phyloP scores from a whole-genome alignment of 1,284 basidiomycete genomes.

The Apiotrichum mycotoxinovorans region DNA sequence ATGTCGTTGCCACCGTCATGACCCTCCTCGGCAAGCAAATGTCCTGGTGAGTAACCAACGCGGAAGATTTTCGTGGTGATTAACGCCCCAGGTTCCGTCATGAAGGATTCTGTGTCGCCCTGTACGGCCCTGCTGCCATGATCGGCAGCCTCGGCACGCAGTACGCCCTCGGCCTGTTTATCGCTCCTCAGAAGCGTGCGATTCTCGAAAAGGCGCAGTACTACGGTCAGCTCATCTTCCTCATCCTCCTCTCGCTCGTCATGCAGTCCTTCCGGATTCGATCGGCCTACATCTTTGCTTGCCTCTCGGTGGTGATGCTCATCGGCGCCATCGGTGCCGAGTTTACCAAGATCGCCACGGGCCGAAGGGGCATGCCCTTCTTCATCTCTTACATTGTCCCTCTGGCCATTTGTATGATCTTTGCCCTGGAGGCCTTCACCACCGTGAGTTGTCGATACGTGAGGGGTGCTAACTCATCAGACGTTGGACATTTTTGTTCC shows the following conservation, averaged over 20 bases:
- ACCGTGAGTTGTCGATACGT: conserved; percentile 52
- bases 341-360: conserved; percentile 1
- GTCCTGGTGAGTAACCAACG: conserved; percentile 43
- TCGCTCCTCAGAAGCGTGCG: conserved; percentile 27
- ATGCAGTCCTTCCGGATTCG: conserved; percentile 52
- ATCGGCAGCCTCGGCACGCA: conserved; percentile 46
- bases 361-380: conserved; percentile 21
- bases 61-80: background rate
- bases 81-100: conserved; percentile 73
- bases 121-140: conserved; percentile 76
- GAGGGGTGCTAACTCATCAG: conserved; percentile 16
- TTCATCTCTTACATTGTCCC: conserved; percentile 63
- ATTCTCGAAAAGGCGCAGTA: conserved; percentile 62
- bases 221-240: conserved; percentile 61
- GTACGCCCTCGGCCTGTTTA: conserved; percentile 28
- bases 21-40: conserved; percentile 59
- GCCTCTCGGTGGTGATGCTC: conserved; percentile 31
- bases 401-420: conserved; percentile 60
- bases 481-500: conserved; percentile 85
- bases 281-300: conserved; percentile 50
- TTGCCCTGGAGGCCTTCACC: conserved; percentile 67
- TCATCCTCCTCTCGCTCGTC: conserved; percentile 54
- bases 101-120: conserved; percentile 64
- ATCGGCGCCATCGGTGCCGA: conserved; percentile 31
- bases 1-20: conserved; percentile 72